Percentiles rank a stretch among this genome's conserved stretches.
phyloP scores from a whole-genome alignment of 352 stramenopile species.

The Elongisporangium prolatum region DNA sequence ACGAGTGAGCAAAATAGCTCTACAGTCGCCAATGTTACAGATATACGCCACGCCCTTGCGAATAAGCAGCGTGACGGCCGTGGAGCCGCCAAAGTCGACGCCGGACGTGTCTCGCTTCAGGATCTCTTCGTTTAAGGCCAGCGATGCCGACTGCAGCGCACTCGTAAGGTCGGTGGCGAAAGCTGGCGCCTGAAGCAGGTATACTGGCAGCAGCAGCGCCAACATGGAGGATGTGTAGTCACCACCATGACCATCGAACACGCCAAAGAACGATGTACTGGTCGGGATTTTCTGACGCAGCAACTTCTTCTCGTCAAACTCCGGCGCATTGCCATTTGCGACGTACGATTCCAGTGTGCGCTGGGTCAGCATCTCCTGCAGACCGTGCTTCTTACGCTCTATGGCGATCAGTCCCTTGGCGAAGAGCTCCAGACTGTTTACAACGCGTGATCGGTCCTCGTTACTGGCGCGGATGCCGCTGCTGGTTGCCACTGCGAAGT shows the following conservation, averaged over 20 bases:
- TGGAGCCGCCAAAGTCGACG: conserved; percentile 55
- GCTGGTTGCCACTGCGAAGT: conserved; percentile 35
- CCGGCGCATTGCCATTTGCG: conserved; percentile 27
- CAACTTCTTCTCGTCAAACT: conserved; percentile 32
- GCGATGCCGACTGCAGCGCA: conserved; percentile 38
- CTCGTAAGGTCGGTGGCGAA: conserved; percentile 35
- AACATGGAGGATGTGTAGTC: conserved; percentile 52
- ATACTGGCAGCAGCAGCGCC: conserved; percentile 63
- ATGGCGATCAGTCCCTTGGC: conserved; percentile 38
- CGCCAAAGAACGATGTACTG: conserved; percentile 60
- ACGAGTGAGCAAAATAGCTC: conserved; percentile 51
- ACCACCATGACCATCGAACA: conserved; percentile 79
- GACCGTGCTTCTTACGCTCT: conserved; percentile 19
- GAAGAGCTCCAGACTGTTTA: conserved; percentile 65
- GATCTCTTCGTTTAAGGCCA: conserved; percentile 69
- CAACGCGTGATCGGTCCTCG: conserved; percentile 69
- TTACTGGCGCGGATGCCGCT: conserved; percentile 46
- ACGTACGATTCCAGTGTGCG: conserved; percentile 47
- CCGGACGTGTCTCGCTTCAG: conserved; percentile 38
- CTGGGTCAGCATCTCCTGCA: conserved; percentile 25
- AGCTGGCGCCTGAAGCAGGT: conserved; percentile 48
- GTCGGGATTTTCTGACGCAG: conserved; percentile 20
- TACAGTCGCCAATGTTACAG: conserved; percentile 78
- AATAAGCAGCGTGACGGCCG: conserved; percentile 56
- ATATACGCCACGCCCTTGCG: conserved; percentile 38